These are phyloP conservation scores for Flaveria ramosissima DNA, from an alignment of 129 eudicot genomes.

Conservation along the genomic window DNA sequence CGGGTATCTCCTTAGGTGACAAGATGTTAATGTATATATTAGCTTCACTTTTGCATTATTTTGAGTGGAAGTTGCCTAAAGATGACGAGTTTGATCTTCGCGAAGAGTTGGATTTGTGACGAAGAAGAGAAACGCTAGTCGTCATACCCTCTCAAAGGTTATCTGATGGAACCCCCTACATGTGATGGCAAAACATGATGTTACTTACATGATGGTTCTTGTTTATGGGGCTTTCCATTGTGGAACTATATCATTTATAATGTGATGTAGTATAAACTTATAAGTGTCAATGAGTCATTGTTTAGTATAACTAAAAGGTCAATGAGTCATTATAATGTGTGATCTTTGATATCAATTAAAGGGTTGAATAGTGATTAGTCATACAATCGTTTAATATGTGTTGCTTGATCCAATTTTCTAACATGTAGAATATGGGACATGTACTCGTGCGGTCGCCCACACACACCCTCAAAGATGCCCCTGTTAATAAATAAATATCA, in stretches of 20 bases:
- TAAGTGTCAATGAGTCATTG: too few species aligned
- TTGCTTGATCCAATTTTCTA: too few species aligned
- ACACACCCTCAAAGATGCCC: too few species aligned
- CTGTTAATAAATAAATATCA: too few species aligned
- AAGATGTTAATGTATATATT: not conserved
- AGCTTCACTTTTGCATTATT: conserved; percentile 1
- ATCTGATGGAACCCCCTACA: not conserved
- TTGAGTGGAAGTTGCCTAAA: not conserved
- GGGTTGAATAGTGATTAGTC: too few species aligned
- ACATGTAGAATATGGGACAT: too few species aligned
- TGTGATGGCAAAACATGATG: not conserved
- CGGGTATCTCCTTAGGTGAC: not conserved
- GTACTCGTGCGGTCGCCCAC: too few species aligned
- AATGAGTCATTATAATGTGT: too few species aligned
- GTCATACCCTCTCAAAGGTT: conserved; percentile 11
- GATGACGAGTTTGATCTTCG: not conserved
- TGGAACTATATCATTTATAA: not conserved
- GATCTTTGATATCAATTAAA: too few species aligned
- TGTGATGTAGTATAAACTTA: not conserved
- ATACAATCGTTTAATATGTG: too few species aligned
- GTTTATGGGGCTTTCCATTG: not conserved
- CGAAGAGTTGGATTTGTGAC: conserved; percentile 10
- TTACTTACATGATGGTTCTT: not conserved
- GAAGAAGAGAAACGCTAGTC: not conserved
- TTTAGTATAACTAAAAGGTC: too few species aligned